Evolutionary conservation across 73 alveolate genomes (phyloP), one percentile per base, ranked within the genome.

Genomic region (Blepharisma stoltei): DNA sequence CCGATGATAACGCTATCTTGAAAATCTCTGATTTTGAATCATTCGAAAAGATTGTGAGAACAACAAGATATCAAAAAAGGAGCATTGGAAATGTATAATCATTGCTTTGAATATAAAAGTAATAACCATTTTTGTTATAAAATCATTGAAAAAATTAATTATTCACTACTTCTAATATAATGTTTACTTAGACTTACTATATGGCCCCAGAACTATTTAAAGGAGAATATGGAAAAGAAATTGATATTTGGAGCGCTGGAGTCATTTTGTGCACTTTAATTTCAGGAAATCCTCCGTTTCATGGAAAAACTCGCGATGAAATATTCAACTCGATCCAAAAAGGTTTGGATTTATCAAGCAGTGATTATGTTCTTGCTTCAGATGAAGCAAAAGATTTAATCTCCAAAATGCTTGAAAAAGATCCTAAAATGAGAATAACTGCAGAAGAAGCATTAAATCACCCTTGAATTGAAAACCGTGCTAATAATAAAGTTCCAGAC

Each of bases 21-120:
- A 90, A 92, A 77, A 67, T 95, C 7, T 86, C 89, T 11, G 99
- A 95, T 83, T 95, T 95, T 70, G 99, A 98, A 44, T 78, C 89
- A 8, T 75, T 86, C 46, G 70, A 75, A 20, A 54, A 32, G 3
- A 3, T 32, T 32, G 3, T 32, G 5, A 32, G 41, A 32, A 3
- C 41, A 32, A 3, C 5, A 3, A 32, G 3, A 32, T 32, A 1
- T 32, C 41, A 32, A 32, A 32, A 32, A 32, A 32, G 41, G 41
- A 32, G 41, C 41, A 32, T 32, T 32, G 41, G 41, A 32, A 32
- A 32, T 32, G 41, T 32, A n/a, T n/a, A n/a, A n/a, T n/a, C n/a
- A n/a, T n/a, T n/a, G n/a, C n/a, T n/a, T n/a, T n/a, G n/a, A n/a
- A n/a, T n/a, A n/a, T n/a, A n/a, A n/a, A n/a, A n/a, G n/a, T n/a